Conservation (phyloP, 2,329 filamentous ascomycete species). For the Canariomyces notabilis region DNA sequence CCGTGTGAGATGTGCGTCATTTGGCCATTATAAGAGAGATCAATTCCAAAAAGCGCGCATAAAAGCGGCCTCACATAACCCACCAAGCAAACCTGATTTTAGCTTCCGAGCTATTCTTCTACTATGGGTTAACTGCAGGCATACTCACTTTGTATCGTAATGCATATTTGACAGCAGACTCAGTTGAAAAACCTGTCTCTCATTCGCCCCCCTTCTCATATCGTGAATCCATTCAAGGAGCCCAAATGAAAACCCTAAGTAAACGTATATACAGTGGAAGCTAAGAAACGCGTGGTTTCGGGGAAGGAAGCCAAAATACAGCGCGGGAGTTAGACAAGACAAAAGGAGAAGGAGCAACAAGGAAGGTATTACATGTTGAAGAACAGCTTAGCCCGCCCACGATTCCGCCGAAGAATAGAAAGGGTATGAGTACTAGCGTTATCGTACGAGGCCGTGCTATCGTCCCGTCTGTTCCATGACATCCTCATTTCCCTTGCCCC, state of each 20-base stretch:
- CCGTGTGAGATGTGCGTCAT: conserved; percentile 18
- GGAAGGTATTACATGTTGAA: conserved; percentile 32
- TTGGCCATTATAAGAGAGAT: not conserved
- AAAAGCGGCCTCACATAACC: too few relatives aligned
- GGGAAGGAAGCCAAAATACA: conserved; percentile 11
- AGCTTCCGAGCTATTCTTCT: too few relatives aligned
- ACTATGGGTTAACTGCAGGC: too few relatives aligned
- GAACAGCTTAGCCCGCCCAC: conserved; percentile 26
- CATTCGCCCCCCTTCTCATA: conserved; percentile 25
- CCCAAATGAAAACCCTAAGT: conserved; percentile 10
- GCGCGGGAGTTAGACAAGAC: conserved; percentile 20
- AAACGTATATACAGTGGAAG: conserved; percentile 22
- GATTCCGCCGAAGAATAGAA: conserved; percentile 20
- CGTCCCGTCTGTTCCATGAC: conserved; percentile 21
- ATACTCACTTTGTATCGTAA: too few relatives aligned
- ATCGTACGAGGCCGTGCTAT: conserved; percentile 25
- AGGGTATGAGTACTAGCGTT: conserved; percentile 25
- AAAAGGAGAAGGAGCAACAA: conserved; percentile 18
- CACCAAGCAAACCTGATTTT: too few relatives aligned
- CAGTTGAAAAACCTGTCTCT: conserved; percentile 14
- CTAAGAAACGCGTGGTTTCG: conserved; percentile 10
- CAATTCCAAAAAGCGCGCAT: too few relatives aligned
- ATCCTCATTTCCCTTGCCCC: conserved; percentile 12
- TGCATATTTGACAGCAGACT: too few relatives aligned
- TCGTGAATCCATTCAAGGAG: conserved; percentile 23